These are phyloP conservation scores for Leccinellum rugosiceps DNA, from an alignment of 768 basidiomycete species.

Conservation along the genomic window DNA sequence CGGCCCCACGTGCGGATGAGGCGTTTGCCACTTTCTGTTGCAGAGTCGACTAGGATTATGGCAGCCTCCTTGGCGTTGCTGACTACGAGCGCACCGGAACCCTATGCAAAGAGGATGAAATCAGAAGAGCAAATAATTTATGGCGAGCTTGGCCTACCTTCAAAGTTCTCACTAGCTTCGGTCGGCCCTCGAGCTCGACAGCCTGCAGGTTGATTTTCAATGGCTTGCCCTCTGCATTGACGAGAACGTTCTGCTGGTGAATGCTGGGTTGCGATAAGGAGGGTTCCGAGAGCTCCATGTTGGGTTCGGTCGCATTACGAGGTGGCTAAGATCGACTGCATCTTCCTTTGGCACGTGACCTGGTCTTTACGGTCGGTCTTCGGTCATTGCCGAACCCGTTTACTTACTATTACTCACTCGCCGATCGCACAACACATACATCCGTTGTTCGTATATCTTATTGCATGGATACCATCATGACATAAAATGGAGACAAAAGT, in stretches of 20 bases:
- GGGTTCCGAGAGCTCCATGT: slow-evolving; percentile 23
- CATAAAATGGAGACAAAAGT: slow-evolving; percentile 36
- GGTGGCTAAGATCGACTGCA: not conserved
- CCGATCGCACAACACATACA: not conserved
- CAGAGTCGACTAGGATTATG: slow-evolving; percentile 58
- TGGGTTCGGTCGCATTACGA: not conserved
- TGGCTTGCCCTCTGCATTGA: slow-evolving; percentile 38
- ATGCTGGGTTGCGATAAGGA: slow-evolving; percentile 10
- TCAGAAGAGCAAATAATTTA: not conserved
- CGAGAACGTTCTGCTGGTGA: slow-evolving; percentile 34
- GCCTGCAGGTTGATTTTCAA: slow-evolving; percentile 58
- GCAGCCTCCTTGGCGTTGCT: slow-evolving; percentile 49
- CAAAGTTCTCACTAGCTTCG: slow-evolving; percentile 48
- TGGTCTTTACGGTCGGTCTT: not conserved
- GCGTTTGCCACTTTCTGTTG: slow-evolving; percentile 47
- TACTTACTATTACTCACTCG: not conserved
- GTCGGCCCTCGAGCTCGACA: slow-evolving; percentile 46
- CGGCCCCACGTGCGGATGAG: slow-evolving; percentile 59
- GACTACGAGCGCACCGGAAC: slow-evolving; percentile 51
- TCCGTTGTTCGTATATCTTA: slow-evolving; percentile 23
- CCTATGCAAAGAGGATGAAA: slow-evolving; percentile 35
- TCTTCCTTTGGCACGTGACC: slow-evolving; percentile 8
- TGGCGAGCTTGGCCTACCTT: slow-evolving; percentile 37
- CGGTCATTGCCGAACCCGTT: not conserved
- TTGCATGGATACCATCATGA: slow-evolving; percentile 36